Evolutionary conservation across 768 basidiomycete species (phyloP).

Genomic region (Trametes punicea): DNA sequence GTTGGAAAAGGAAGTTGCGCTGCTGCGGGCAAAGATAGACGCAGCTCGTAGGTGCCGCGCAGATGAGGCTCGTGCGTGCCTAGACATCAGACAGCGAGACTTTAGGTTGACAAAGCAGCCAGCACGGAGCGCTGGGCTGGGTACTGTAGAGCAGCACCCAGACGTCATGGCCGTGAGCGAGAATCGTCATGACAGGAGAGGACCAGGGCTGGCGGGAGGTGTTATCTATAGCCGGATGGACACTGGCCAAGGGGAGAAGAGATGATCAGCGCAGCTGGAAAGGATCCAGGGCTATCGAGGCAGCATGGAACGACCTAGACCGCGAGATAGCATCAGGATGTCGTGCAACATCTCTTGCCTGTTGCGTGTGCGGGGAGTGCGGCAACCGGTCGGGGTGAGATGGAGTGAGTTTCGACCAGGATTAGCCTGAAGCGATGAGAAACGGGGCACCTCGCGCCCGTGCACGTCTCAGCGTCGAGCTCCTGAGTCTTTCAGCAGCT

Average conservation of each 20-base stretch:
- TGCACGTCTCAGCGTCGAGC: neutral
- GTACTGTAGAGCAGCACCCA: neutral
- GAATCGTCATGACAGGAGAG: neutral
- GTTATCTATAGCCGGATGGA: constrained; percentile 6
- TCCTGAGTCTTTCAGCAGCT: neutral
- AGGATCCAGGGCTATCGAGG: constrained; percentile 14
- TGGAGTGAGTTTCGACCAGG: constrained; percentile 9
- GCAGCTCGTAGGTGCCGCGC: neutral
- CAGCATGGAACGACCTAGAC: constrained; percentile 2
- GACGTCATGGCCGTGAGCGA: neutral
- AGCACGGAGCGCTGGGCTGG: neutral
- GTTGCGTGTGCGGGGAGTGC: neutral
- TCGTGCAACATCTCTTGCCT: neutral
- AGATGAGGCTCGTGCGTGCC: neutral
- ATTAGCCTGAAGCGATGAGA: neutral
- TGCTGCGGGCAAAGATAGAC: neutral
- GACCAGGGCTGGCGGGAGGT: neutral
- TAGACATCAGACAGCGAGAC: neutral
- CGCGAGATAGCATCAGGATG: constrained; percentile 1
- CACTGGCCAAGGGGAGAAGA: constrained; percentile 15
- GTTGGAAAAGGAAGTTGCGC: neutral
- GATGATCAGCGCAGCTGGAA: constrained; percentile 11
- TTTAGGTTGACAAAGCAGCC: neutral
- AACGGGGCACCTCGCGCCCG: neutral
- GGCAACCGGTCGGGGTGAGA: constrained; percentile 6